Evolutionary conservation across 169 alveolate genomes (phyloP).

Genomic region (Cryptosporidium tyzzeri): DNA sequence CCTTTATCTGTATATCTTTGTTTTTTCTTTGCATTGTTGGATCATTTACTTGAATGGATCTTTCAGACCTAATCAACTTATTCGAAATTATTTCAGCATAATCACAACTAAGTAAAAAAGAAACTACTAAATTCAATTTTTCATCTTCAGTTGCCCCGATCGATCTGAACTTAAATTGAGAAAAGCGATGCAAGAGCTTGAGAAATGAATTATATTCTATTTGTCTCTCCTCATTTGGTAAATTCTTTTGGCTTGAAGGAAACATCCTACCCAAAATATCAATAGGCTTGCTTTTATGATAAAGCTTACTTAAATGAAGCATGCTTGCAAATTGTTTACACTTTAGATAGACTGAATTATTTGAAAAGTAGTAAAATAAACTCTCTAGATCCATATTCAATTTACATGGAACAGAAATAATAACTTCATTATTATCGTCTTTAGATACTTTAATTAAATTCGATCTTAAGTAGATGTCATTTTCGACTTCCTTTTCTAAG

Average conservation of each 20-base stretch:
- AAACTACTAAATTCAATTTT: conserved; percentile 60
- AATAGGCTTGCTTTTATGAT: conserved; percentile 65
- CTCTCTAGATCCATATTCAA: conserved; percentile 71
- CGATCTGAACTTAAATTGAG: conserved; percentile 63
- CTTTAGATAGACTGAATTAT: conserved; percentile 35
- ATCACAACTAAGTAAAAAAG: conserved; percentile 49
- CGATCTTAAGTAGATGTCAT: conserved; percentile 30
- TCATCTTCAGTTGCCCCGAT: conserved; percentile 53
- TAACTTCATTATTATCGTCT: conserved; percentile 66
- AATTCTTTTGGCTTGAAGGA: conserved; percentile 13
- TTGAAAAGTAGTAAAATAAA: conserved; percentile 47
- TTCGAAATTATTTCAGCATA: conserved; percentile 2
- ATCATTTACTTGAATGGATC: conserved; percentile 57
- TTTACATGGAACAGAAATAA: conserved; percentile 65
- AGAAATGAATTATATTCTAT: conserved; percentile 40
- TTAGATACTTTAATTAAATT: conserved; percentile 47
- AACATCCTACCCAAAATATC: conserved; percentile 72
- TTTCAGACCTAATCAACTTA: conserved; percentile 45
- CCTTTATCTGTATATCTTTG: conserved; percentile 24
- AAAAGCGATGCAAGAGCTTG: conserved; percentile 40
- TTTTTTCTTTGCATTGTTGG: conserved; percentile 67
- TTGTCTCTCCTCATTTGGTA: background rate
- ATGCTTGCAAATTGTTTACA: conserved; percentile 64
- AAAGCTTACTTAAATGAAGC: conserved; percentile 51
- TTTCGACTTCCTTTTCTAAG: background rate